Evolutionary conservation across 2,329 filamentous ascomycete genomes (phyloP), one percentile per base, ranked within the genome.

Genomic region (Botrytis fragariae): DNA sequence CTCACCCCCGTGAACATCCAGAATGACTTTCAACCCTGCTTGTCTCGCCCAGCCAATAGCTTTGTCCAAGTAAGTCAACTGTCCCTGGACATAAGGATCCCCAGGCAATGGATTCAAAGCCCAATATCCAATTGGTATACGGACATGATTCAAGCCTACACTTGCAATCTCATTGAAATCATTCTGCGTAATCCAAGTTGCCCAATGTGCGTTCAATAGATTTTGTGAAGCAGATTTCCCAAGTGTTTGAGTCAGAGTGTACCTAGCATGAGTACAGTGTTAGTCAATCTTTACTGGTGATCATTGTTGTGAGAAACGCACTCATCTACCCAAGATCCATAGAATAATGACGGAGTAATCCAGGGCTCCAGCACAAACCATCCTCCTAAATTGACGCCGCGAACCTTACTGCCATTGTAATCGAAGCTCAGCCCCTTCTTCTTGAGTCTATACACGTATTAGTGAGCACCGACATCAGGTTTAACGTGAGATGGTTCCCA

Each of bases 101-200:
- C 84, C 86, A 10, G 84, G 80, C 42, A 85, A 80, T 2, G 85
- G 85, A 62, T 84, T 82, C 18, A 90, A 81, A 48, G 89, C 89
- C 90, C 90, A 92, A 79, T 91, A 91, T 9, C 90, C 90, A 69
- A 92, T 84, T 2, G 90, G 90, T 72, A 92, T 91, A 64, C 90
- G 84, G 54, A 91, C 87, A 76, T 90, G 86, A 81, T 90, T 91
- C 78, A 91, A 80, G 7, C 89, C 89, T 25, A 74, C 76, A 20
- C 74, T 75, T 48, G 82, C 82, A 74, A 85, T 84, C 62, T 82
- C 79, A n/a, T 80, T 77, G 75, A 86, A 83, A 74, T 85, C 84
- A 5, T 78, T 75, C 72, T 84, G 80, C 37, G 80, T 84, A 76
- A 84, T 83, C 82, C 87, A 92, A 16, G 84, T 84, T 67, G 84